Base-by-base conservation (phyloP, 2,329 filamentous ascomycete species). In the Fusarium sp. region DNA sequence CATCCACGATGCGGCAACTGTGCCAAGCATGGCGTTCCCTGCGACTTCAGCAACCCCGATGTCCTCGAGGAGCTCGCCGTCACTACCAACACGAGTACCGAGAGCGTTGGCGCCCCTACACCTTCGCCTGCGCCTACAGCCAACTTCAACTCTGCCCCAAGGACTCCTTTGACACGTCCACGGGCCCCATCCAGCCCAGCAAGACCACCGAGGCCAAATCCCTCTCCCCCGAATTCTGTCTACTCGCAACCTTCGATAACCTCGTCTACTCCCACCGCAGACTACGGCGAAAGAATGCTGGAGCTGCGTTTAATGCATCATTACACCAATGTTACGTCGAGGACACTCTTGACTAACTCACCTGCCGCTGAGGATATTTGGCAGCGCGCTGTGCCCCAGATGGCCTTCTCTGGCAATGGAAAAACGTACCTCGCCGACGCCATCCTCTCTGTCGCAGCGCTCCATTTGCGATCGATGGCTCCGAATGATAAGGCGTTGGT, bases 1-100 rank as follows among this genome's bases (percentile, higher is more conserved):
- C 86, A 88, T 68, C 87, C 87, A 9, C 76, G 82, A 55, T 89
- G 87, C 70, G 84, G 85, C 58, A 88, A 89, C 73, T 89, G 87
- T 75, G 75, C 81, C 52, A 89, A 88, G 69, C 87, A 89, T 74
- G 87, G 86, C 66, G 87, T 89, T 33, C 72, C 78, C 31, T 89
- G 87, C 75, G 87, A 89, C 71, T 89, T 89, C 68, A 84, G 87
- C 65, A 79, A 80, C 60, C 80, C 81, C 9, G 73, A 79, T 32
- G 72, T 81, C 53, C 72, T 79, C 54, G 77, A 80, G 49, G 77
- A 81, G 41, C 75, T 83, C 39, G 68, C 75, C 23, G 65, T 77
- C 3, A 71, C 76, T 41, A 72, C 78, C 14, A 74, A 74, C n/a
- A 71, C 76, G 17, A 70, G 69, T 29, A 57, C 62, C 17, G 69